phyloP scores from a whole-genome alignment of 768 basidiomycete species.

The Boletus vermiculosoides region DNA sequence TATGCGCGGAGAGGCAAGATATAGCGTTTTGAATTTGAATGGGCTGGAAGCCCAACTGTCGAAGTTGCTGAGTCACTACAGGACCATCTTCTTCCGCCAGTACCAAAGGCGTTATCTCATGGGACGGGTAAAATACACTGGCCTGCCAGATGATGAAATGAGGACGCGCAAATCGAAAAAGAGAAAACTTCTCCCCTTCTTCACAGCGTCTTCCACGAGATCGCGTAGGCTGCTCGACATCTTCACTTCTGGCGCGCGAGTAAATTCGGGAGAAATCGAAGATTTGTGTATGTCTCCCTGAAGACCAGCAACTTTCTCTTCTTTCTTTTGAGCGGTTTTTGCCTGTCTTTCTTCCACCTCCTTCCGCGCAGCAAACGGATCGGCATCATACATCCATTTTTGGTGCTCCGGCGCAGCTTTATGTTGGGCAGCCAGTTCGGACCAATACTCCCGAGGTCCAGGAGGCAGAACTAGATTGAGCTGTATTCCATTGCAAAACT shows the following conservation, averaged over 20 bases:
- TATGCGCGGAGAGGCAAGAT: conserved; percentile 56
- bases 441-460: conserved; percentile 87
- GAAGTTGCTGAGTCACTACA: conserved; percentile 54
- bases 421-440: conserved; percentile 67
- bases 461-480: conserved; percentile 77
- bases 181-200: conserved; percentile 49
- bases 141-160: conserved; percentile 37
- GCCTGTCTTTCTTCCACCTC: conserved; percentile 65
- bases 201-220: conserved; percentile 76
- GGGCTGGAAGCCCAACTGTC: conserved; percentile 62
- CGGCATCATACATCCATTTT: conserved; percentile 84
- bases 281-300: conserved; percentile 18
- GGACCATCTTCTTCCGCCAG: conserved; percentile 44
- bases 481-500: conserved; percentile 77
- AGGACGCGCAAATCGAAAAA: neutral
- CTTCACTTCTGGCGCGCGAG: conserved; percentile 67
- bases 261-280: conserved; percentile 38
- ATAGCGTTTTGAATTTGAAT: conserved; percentile 51
- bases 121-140: conserved; percentile 47
- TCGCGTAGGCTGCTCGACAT: conserved; percentile 79
- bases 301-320: conserved; percentile 24
- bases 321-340: conserved; percentile 49
- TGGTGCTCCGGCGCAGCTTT: conserved; percentile 64
- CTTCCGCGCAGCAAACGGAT: conserved; percentile 78
- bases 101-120: conserved; percentile 32